Evolutionary conservation across 768 basidiomycete genomes (phyloP), one percentile per base, ranked within the genome.

Genomic region (Rhizopogon vulgaris): DNA sequence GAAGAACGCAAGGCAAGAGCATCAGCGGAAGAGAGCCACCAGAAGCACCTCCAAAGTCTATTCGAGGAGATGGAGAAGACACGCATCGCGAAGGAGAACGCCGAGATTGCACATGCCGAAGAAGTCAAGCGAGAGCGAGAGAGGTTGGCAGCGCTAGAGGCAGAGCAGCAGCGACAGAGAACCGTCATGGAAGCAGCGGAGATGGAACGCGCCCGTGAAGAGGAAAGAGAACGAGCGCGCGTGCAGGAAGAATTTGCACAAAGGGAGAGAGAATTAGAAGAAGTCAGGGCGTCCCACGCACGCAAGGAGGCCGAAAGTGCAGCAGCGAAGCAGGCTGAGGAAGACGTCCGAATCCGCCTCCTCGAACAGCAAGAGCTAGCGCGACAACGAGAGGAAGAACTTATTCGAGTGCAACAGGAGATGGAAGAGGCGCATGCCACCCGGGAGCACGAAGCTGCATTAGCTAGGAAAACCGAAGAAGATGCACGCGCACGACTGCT

Each of bases 1-100:
- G 68, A 68, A 49, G 66, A 69, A 38, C 68, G 68, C 37, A 62
- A 55, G 24, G 56, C 56, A 17, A 53, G 68, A 28, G 55, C 60
- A 25, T 58, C 58, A 7, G 62, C 63, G 14, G 67, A 69, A 42
- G 60, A 57, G 8, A 60, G 37, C 15, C 65, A 69, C 49, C 63
- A 63, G 40, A 58, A 67, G 36, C 66, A 68, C 50, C 56, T 69
- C 8, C 66, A 55, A 22, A 49, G 56, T 22, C 40, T 68, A 17
- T 56, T 66, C 41, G 52, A 63, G 25, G 59, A 68, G 34, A 61
- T 68, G 64, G 17, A 17, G 22, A 61, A 57, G n/a, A 42, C 51
- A 1, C 68, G 65, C 14, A 59, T 46, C 2, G 68, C 62, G 49
- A 58, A 55, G 46, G 57, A 60, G 49, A 60, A 24, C 2, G 50